Evolutionary conservation across 805 yeast genomes (phyloP).

Genomic region (Kodamaea kakaduensis): DNA sequence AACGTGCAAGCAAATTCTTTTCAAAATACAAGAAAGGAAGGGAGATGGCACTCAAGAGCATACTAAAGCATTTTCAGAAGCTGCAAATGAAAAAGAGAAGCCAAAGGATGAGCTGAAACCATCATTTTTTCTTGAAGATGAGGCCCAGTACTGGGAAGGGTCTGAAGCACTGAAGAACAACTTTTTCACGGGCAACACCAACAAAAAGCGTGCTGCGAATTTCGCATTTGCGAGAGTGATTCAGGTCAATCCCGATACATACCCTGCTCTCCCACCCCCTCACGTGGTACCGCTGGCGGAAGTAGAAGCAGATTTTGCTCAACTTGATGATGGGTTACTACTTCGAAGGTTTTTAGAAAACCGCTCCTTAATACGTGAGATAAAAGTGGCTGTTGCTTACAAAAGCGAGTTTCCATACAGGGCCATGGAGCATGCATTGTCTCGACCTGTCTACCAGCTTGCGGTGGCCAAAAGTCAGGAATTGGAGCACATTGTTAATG

Average conservation of each 20-base stretch:
- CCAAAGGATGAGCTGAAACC: not conserved
- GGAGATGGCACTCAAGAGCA: not conserved
- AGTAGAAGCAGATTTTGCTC: slow-evolving; percentile 8
- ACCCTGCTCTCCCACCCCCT: slow-evolving; percentile 1
- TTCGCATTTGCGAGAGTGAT: slow-evolving; percentile 1
- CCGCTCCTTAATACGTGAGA: slow-evolving; percentile 4
- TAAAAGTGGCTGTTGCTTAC: slow-evolving; percentile 13
- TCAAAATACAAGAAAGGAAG: slow-evolving; percentile 12
- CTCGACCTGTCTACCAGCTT: slow-evolving; percentile 5
- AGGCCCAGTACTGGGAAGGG: slow-evolving; percentile 2
- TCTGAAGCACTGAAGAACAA: too few relatives aligned
- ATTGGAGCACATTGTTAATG: slow-evolving; percentile 4
- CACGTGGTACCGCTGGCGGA: slow-evolving; percentile 6
- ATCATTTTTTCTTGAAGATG: slow-evolving; percentile 1
- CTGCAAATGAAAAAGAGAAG: not conserved
- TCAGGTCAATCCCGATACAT: not conserved
- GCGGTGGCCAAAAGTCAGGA: slow-evolving; percentile 7
- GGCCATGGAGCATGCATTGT: slow-evolving; percentile 2
- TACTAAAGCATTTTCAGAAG: too few relatives aligned
- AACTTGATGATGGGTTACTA: slow-evolving; percentile 9
- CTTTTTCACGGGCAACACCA: not conserved
- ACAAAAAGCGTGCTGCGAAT: not conserved
- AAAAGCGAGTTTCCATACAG: slow-evolving; percentile 12
- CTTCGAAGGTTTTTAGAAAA: slow-evolving; percentile 11
- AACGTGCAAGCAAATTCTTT: slow-evolving; percentile 12